phyloP scores from a whole-genome alignment of 2,329 filamentous ascomycete species.

The Neospermospora avenae region DNA sequence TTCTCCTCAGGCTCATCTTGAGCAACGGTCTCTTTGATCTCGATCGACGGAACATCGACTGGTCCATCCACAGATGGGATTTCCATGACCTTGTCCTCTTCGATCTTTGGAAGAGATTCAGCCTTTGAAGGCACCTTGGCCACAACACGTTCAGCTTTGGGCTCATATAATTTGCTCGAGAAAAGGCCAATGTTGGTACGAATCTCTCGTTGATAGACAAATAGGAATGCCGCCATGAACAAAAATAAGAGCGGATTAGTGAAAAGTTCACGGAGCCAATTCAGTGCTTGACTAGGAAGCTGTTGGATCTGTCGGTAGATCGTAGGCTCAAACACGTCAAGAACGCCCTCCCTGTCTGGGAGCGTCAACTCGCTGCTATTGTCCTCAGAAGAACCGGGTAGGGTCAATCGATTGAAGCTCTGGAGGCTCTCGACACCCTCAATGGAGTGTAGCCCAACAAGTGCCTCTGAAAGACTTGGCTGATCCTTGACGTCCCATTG shows the following conservation, averaged over 20 bases:
- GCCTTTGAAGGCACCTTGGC: background rate
- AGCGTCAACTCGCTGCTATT: background rate
- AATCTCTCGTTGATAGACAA: constrained; percentile 28
- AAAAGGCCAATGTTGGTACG: constrained; percentile 35
- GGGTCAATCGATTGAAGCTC: background rate
- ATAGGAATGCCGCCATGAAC: constrained; percentile 35
- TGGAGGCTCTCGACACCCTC: constrained; percentile 38
- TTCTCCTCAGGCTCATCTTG: background rate
- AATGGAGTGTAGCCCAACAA: constrained; percentile 71
- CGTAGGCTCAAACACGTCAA: constrained; percentile 35
- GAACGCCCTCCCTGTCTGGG: constrained; percentile 12
- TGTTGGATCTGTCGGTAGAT: constrained; percentile 50
- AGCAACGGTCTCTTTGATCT: background rate
- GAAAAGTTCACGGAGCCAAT: constrained; percentile 52
- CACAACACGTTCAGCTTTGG: background rate
- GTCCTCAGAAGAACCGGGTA: background rate
- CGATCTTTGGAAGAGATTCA: constrained; percentile 4
- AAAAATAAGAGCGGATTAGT: constrained; percentile 45
- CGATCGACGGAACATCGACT: background rate
- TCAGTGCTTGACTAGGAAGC: constrained; percentile 48
- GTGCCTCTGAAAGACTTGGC: constrained; percentile 53
- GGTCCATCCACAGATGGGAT: constrained; percentile 5
- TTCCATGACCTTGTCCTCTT: constrained; percentile 14
- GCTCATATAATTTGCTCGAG: background rate
- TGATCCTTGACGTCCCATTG: constrained; percentile 35